Evolutionary conservation across 2,329 filamentous ascomycete genomes (phyloP), one percentile per base, ranked within the genome.

Genomic region (Colletotrichum eleusines): DNA sequence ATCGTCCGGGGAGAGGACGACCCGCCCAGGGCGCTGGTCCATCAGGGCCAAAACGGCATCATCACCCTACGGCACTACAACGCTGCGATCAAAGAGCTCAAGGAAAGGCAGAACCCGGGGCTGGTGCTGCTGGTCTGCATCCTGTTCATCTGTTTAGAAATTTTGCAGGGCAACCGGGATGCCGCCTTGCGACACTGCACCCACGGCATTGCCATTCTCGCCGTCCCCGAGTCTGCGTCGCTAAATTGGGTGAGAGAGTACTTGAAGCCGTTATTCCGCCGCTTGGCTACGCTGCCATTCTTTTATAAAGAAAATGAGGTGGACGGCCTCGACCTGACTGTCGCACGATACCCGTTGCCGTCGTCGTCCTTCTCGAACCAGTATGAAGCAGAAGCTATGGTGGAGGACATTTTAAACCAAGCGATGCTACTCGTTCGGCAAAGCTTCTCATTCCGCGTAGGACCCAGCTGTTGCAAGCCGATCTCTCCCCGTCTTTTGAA

Each of bases 131-230:
- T 86, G 5, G 83, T 83, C 5, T 87, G 85, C 71, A 76, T 87
- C 0, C 77, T 88, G 31, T 86, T 87, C 68, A 83, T 86, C 28
- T 86, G 85, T 71, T 83, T 88, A 61, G 87, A 88, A 74, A 84
- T 86, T 72, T 78, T 88, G 63, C 85, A 85, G 51, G 83, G 83
- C 42, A 84, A 88, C 69, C 20, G 60, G 4, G 82, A 84, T 50
- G 76, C 77, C 9, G 81, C 82, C 11, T 83, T 85, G 0, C 79
- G 83, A 44, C 79, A 72, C 33, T 67, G 48, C 42, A 23, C 38
- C 3, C 46, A 72, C 33, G 71, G 71, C 28, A 55, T 26, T 35
- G 67, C 71, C 20, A 57, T 72, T 18, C 53, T 72, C 11, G 18
- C 53, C 5, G 61, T 14, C 6, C 26, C 46, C 28, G 58, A 57